A percentile compares a stretch with the other conserved stretches of the same genome.
Conservation (phyloP, 2,329 filamentous ascomycete genomes). For the Biscogniauxia mediterranea region DNA sequence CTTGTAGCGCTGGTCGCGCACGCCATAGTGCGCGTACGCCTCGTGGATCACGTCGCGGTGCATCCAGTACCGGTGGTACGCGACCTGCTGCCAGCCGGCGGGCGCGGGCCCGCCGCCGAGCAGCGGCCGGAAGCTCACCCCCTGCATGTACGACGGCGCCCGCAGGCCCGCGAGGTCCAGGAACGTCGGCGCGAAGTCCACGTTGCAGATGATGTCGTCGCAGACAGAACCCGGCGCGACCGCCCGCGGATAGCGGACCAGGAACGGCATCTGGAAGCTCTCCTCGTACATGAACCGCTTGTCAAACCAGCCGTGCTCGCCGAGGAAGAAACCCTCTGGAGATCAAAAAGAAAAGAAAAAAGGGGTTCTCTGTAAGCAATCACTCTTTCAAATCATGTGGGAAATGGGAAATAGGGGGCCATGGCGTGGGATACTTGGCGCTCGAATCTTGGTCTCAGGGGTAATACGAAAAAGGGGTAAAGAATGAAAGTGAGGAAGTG, state of each 20-base stretch:
- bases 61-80: constrained; percentile 58
- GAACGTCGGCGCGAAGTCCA: constrained; percentile 52
- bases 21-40: constrained; percentile 51
- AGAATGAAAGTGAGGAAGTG: background rate
- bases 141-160: constrained; percentile 51
- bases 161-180: constrained; percentile 43
- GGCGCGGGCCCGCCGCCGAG: constrained; percentile 38
- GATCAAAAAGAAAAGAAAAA: background rate
- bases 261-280: constrained; percentile 55
- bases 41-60: constrained; percentile 50
- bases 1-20: constrained; percentile 52
- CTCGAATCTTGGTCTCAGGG: background rate
- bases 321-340: constrained; percentile 51
- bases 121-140: constrained; percentile 41
- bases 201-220: constrained; percentile 51
- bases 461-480: background rate
- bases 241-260: constrained; percentile 44
- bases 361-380: background rate
- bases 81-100: constrained; percentile 47
- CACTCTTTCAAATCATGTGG: background rate
- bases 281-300: constrained; percentile 60
- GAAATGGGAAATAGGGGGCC: background rate
- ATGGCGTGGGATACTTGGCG: background rate
- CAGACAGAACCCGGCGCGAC: constrained; percentile 40
- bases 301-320: constrained; percentile 58